These are phyloP conservation scores for Backusella sp. DNA, from an alignment of 192 early-diverging fungal species.

Conservation along the genomic window DNA sequence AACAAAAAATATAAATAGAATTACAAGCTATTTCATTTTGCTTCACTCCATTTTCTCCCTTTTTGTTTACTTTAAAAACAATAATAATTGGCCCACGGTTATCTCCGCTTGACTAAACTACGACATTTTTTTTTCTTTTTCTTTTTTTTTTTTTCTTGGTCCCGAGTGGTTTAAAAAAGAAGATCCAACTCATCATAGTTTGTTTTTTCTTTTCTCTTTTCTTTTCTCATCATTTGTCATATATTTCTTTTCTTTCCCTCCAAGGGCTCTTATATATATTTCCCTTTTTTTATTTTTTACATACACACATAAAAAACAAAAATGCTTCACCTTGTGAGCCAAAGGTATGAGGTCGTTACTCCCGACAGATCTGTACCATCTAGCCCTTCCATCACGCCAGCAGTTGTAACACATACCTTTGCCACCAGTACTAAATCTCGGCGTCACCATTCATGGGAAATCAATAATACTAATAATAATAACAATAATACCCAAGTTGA, in stretches of 20 bases:
- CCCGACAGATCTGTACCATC: constrained; percentile 27
- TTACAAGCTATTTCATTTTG: not conserved
- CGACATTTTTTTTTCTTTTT: not conserved
- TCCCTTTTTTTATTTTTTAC: not conserved
- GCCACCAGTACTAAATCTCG: constrained; percentile 10
- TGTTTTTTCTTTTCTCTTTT: not conserved
- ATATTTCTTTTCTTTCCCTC: not conserved
- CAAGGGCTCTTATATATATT: too few species aligned
- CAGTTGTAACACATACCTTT: constrained; percentile 15
- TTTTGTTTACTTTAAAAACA: not conserved
- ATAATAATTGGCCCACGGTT: not conserved
- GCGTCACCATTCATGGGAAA: not conserved
- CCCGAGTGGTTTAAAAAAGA: constrained; percentile 3
- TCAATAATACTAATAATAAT: not conserved
- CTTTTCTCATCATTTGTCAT: not conserved
- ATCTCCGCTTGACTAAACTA: not conserved
- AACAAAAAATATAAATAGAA: not conserved
- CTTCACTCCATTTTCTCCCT: not conserved
- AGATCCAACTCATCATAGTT: constrained; percentile 7
- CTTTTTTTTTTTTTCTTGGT: not conserved
- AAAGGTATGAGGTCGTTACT: constrained; percentile 30
- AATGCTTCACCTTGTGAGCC: constrained; percentile 14
- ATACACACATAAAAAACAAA: not conserved
- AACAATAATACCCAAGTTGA: constrained; percentile 4
- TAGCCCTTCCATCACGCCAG: constrained; percentile 26